These are phyloP conservation scores for Dalechampia spathulata DNA, from an alignment of 441 rosid genomes.

Conservation along the genomic window DNA sequence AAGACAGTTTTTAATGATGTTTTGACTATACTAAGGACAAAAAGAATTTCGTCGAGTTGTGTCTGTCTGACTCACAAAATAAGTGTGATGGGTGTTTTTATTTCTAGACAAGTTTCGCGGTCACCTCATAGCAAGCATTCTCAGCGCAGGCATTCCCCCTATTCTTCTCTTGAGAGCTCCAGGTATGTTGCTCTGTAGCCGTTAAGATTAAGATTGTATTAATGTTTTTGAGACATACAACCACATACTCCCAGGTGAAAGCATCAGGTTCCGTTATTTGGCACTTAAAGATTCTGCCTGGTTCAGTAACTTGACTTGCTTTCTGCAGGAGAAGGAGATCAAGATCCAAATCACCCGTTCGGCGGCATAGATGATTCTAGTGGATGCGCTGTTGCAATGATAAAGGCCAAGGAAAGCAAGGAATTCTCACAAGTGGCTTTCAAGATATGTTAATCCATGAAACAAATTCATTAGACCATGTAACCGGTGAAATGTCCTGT, in stretches of 20 bases:
- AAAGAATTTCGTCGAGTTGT: constrained; percentile 21
- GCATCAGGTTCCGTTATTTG: constrained; percentile 13
- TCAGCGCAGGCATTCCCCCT: constrained; percentile 94
- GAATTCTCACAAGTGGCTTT: not conserved
- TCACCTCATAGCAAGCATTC: constrained; percentile 99
- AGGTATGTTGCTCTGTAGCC: constrained; percentile 42
- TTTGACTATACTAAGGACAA: constrained; percentile 29
- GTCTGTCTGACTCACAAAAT: constrained; percentile 45
- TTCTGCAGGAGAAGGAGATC: constrained; percentile 61
- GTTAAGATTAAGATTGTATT: constrained; percentile 35
- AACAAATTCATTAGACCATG: not conserved
- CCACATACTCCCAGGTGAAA: constrained; percentile 55
- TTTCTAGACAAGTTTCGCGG: constrained; percentile 97
- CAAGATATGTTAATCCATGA: constrained; percentile 1
- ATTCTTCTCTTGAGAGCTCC: constrained; percentile 79
- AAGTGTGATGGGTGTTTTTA: constrained; percentile 80
- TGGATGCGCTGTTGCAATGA: constrained; percentile 8
- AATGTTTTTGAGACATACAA: constrained; percentile 33
- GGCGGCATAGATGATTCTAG: constrained; percentile 42
- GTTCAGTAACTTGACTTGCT: constrained; percentile 10
- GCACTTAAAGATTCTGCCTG: not conserved
- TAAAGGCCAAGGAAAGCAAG: constrained; percentile 1
- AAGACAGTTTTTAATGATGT: constrained; percentile 17
- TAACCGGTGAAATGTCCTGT: constrained; percentile 7
- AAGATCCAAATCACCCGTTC: constrained; percentile 69